phyloP scores from a whole-genome alignment of 306 rosid genomes.

The Astragalus glycyphyllos region DNA sequence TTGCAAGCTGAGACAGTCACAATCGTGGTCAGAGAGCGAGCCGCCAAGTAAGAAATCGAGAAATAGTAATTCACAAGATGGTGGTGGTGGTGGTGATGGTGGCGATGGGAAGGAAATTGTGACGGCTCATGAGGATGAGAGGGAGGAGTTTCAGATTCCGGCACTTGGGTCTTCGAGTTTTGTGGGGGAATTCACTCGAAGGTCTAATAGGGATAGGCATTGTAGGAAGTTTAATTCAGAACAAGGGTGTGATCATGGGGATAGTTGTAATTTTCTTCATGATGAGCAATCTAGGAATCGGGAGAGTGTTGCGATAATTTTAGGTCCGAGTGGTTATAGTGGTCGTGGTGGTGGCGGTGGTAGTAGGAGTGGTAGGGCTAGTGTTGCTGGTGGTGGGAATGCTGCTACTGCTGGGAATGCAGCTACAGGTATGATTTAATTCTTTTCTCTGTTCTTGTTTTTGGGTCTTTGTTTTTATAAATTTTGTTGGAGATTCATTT shows the following conservation, averaged over 20 bases:
- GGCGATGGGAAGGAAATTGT: conserved; percentile 97
- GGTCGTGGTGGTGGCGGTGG: conserved; percentile 44
- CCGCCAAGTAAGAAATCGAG: conserved; percentile 85
- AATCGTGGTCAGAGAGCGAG: conserved; percentile 74
- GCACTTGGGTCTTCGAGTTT: conserved; percentile 60
- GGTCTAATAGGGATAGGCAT: conserved; percentile 89
- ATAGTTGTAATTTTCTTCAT: conserved; percentile 90
- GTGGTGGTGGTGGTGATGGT: too few relatives aligned
- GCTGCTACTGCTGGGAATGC: too few relatives aligned
- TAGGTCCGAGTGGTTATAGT: conserved; percentile 93
- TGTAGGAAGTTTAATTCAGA: conserved; percentile 97
- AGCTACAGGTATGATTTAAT: conserved; percentile 70
- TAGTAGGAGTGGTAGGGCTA: not conserved
- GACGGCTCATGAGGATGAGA: conserved; percentile 92
- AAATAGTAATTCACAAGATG: conserved; percentile 65
- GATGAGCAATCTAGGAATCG: too few relatives aligned
- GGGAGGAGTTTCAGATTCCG: conserved; percentile 98
- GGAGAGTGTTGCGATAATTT: conserved; percentile 96
- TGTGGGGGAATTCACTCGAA: conserved; percentile 53
- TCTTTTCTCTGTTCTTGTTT: too few relatives aligned
- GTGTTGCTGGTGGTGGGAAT: not conserved
- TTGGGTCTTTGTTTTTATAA: too few relatives aligned
- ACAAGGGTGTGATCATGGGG: conserved; percentile 98
- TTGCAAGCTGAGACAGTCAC: conserved; percentile 71
- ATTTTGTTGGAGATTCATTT: not conserved